Percentiles rank a stretch among this genome's conserved stretches.
These are phyloP conservation scores for Tetrahymena malaccensis DNA, from an alignment of 73 alveolate genomes.

Conservation along the genomic window DNA sequence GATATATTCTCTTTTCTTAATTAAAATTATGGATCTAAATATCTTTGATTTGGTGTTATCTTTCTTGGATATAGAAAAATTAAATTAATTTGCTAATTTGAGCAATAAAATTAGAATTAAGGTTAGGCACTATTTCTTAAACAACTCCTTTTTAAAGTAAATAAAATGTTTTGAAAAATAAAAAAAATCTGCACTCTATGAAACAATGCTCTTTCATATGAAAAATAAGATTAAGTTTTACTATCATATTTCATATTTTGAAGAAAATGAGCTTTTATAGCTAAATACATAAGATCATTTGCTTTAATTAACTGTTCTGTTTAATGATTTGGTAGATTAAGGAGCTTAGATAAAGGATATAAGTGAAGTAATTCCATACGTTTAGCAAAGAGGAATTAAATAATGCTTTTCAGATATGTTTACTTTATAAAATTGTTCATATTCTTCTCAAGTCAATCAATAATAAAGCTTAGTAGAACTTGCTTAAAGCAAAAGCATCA, in stretches of 20 bases:
- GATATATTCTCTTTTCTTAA: not conserved
- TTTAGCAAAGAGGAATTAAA: not conserved
- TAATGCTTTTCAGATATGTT: not conserved
- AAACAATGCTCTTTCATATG: not conserved
- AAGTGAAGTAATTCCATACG: not conserved
- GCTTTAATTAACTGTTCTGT: not conserved
- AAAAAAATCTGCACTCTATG: not conserved
- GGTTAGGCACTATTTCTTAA: not conserved
- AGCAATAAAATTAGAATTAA: not conserved
- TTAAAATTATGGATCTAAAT: not conserved
- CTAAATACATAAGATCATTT: not conserved
- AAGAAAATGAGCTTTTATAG: not conserved
- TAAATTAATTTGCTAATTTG: not conserved
- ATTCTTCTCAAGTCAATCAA: not conserved
- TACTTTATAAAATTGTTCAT: not conserved
- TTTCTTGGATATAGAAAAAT: not conserved
- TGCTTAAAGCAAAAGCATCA: not conserved
- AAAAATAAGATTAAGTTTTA: not conserved
- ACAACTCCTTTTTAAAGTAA: not conserved
- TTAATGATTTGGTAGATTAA: not conserved
- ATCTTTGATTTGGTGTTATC: not conserved
- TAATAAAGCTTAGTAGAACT: not conserved
- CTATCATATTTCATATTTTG: not conserved
- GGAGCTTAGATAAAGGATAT: not conserved
- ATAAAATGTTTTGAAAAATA: not conserved